These are phyloP conservation scores for Neurospora sp. DNA, from an alignment of 495 filamentous ascomycete genomes.

Conservation along the genomic window DNA sequence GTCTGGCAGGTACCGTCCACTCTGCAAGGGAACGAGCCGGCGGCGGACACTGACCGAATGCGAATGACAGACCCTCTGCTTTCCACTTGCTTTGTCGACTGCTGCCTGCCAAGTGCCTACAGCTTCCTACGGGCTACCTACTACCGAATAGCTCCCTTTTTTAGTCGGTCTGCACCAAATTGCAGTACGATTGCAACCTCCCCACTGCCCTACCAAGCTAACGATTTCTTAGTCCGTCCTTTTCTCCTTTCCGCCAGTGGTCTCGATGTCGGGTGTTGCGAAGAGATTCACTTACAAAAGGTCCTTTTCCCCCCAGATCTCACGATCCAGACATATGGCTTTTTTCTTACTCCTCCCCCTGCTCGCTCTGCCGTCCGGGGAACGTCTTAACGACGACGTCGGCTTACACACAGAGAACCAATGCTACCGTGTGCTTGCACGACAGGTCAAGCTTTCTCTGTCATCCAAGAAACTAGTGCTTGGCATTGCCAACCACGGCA, in stretches of 20 bases:
- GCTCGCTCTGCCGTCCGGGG: background rate
- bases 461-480: constrained; percentile 9
- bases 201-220: background rate
- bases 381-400: background rate
- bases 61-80: background rate
- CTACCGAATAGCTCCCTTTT: background rate
- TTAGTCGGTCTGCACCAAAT: background rate
- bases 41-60: background rate
- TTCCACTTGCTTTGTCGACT: background rate
- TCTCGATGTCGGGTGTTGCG: background rate
- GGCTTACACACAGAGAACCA: background rate
- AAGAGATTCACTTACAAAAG: background rate
- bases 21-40: background rate
- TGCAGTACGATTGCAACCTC: background rate
- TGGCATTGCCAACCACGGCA: constrained; percentile 5
- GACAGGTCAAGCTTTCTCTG: constrained; percentile 22
- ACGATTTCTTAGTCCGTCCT: background rate
- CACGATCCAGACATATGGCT: background rate
- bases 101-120: too few species aligned
- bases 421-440: constrained; percentile 5
- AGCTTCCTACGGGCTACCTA: background rate
- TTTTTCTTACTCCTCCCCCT: background rate
- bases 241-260: background rate
- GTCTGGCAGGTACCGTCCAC: background rate
- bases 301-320: background rate